Percentiles rank a stretch among this genome's conserved stretches.
Evolutionary conservation across 441 rosid species (phyloP).

Genomic region (Pelargonium cotyledonis): DNA sequence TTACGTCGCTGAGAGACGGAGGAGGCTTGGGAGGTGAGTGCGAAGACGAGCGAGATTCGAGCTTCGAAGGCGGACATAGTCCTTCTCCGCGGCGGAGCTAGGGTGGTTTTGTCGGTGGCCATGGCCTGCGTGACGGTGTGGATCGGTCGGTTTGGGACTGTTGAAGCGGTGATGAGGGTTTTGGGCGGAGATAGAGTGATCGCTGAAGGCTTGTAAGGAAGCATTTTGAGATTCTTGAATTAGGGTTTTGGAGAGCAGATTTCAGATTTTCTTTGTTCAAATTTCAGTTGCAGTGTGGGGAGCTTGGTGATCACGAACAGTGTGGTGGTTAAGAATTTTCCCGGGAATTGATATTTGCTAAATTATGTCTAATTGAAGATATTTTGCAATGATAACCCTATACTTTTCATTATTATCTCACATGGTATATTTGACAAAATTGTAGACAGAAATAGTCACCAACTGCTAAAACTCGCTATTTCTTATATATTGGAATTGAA

Average conservation of each 20-base stretch:
- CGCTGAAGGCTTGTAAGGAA: constrained; percentile 24
- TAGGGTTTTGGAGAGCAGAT: not conserved
- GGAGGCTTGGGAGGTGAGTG: constrained; percentile 65
- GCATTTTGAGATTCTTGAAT: constrained; percentile 15
- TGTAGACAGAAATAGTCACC: not conserved
- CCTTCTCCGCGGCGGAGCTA: constrained; percentile 34
- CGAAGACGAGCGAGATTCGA: constrained; percentile 67
- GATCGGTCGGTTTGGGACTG: constrained; percentile 13
- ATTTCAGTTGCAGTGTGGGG: not conserved
- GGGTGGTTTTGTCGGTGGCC: constrained; percentile 27
- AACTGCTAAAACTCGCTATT: too few relatives aligned
- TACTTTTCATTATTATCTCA: not conserved
- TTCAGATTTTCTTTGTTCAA: not conserved
- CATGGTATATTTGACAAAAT: not conserved
- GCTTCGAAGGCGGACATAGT: constrained; percentile 51
- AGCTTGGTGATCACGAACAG: constrained; percentile 1
- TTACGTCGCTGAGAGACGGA: constrained; percentile 71
- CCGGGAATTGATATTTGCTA: constrained; percentile 9
- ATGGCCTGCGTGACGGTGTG: constrained; percentile 24
- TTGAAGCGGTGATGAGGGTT: constrained; percentile 14
- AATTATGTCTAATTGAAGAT: not conserved
- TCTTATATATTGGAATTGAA: too few relatives aligned
- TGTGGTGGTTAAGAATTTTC: constrained; percentile 14
- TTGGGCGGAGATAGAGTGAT: constrained; percentile 19
- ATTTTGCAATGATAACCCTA: constrained; percentile 3